A percentile compares a stretch with the other conserved stretches of the same genome.
These are phyloP conservation scores for Pisolithus microcarpus DNA, from an alignment of 768 basidiomycete genomes.

Conservation along the genomic window DNA sequence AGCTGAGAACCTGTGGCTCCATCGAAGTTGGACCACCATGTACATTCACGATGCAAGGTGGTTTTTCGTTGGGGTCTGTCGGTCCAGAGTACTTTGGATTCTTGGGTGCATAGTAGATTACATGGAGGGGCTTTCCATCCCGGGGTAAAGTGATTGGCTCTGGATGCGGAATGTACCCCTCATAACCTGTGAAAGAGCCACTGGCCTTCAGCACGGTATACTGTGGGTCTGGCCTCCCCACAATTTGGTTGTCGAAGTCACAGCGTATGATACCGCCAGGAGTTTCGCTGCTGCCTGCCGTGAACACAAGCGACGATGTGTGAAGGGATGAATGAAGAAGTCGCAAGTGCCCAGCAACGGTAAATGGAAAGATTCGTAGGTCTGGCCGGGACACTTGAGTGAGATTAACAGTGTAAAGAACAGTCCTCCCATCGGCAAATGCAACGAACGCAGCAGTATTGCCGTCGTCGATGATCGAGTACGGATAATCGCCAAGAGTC, in stretches of 20 bases:
- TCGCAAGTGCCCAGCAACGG: constrained; percentile 9
- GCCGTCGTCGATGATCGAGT: constrained; percentile 16
- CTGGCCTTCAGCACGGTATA: no score
- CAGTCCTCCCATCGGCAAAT: constrained; percentile 20
- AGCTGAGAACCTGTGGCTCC: constrained; percentile 39
- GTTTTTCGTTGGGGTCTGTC: constrained; percentile 39
- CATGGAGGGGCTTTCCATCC: constrained; percentile 32
- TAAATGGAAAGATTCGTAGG: constrained; percentile 4
- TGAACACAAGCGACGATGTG: constrained; percentile 8
- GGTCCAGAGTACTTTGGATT: constrained; percentile 51
- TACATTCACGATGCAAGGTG: constrained; percentile 55
- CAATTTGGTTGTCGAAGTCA: no score
- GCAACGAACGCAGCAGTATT: constrained; percentile 26
- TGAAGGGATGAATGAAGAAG: neutral
- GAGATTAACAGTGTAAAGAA: constrained; percentile 27
- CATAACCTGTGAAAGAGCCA: neutral
- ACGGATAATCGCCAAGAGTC: constrained; percentile 14
- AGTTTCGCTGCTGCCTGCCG: neutral
- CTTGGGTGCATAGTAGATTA: constrained; percentile 54
- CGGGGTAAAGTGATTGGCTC: constrained; percentile 3
- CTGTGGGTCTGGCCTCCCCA: no score
- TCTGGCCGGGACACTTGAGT: neutral
- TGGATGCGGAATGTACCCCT: constrained; percentile 8
- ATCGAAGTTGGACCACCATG: constrained; percentile 67
- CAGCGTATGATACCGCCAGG: constrained; percentile 8